phyloP scores from a whole-genome alignment of 768 basidiomycete genomes.

The Lentinula sp. region DNA sequence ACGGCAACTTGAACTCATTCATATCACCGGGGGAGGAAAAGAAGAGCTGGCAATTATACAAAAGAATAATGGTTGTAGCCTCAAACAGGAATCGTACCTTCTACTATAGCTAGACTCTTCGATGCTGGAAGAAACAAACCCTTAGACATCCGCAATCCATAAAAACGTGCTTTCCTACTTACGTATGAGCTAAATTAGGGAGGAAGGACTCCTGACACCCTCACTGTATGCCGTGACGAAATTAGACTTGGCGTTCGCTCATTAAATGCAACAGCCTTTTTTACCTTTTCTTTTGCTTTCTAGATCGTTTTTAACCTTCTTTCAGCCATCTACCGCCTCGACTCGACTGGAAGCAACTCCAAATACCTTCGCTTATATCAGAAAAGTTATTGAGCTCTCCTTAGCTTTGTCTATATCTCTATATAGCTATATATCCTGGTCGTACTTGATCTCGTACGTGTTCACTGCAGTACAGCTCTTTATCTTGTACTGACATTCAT shows the following conservation, averaged over 20 bases:
- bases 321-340: background rate
- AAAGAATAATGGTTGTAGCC: too few relatives aligned
- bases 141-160: background rate
- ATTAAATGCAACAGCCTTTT: background rate
- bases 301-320: background rate
- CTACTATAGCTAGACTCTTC: too few relatives aligned
- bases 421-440: background rate
- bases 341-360: background rate
- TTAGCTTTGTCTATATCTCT: background rate
- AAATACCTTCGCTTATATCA: background rate
- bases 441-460: background rate
- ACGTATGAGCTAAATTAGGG: background rate
- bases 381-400: background rate
- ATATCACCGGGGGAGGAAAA: background rate
- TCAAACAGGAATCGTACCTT: too few relatives aligned
- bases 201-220: background rate
- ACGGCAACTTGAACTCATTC: background rate
- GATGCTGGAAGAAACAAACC: too few relatives aligned
- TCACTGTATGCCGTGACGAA: background rate
- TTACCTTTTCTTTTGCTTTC: background rate
- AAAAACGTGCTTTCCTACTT: background rate
- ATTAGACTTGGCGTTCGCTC: background rate
- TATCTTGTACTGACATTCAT: background rate
- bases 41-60: too few relatives aligned
- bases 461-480: background rate